phyloP scores from a whole-genome alignment of 768 basidiomycete species.

The Macrolepiota fuliginosa region DNA sequence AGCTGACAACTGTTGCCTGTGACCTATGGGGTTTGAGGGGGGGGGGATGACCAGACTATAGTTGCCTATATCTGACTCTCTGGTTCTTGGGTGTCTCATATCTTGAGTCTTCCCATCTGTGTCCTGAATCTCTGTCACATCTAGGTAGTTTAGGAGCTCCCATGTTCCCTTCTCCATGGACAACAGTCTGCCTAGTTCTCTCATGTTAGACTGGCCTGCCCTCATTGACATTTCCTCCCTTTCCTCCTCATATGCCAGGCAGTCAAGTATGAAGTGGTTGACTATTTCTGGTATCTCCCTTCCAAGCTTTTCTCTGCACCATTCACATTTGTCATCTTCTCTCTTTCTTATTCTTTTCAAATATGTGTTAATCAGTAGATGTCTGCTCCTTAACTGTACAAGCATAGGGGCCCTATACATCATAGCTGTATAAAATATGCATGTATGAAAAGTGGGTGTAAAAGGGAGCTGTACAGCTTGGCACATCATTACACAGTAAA shows the following conservation, averaged over 20 bases:
- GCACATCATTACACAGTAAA: too few species aligned
- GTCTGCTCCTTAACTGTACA: neutral
- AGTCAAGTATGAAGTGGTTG: neutral
- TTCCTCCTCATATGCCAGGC: neutral
- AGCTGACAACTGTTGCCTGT: too few species aligned
- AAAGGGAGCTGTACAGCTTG: too few species aligned
- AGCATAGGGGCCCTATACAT: too few species aligned
- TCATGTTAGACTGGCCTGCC: neutral
- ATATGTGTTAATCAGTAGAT: neutral
- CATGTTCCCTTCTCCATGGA: neutral
- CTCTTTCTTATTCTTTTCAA: neutral
- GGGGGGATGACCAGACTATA: neutral
- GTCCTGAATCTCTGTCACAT: neutral
- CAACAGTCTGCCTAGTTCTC: neutral
- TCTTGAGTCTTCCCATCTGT: neutral
- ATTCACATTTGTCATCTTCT: too few species aligned
- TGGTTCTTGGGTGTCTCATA: too few species aligned
- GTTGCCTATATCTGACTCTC: neutral
- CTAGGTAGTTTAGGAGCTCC: neutral
- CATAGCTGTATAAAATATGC: too few species aligned
- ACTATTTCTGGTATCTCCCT: neutral
- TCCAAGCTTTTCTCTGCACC: neutral
- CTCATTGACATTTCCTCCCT: neutral
- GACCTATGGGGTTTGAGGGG: neutral
- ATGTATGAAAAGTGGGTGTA: too few species aligned